Base-by-base conservation (phyloP, 169 alveolate species). In the Theileria orientalis region DNA sequence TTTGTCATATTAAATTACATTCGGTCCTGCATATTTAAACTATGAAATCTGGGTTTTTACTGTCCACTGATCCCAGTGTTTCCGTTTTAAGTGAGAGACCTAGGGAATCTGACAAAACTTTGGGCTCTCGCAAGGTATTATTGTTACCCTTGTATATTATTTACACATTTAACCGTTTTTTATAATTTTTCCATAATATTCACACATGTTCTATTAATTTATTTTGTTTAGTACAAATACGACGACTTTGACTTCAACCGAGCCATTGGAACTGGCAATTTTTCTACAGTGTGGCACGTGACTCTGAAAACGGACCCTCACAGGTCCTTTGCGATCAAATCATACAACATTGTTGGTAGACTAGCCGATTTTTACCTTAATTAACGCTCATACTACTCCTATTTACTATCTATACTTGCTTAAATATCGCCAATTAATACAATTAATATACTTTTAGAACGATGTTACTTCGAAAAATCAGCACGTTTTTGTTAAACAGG, bases 221-320 rank as follows among this genome's bases (percentile, higher is more conserved):
- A 11, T n/a, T 23, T 44, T 52, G 14, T 52, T 61, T 71, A 83
- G 73, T 83, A 84, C 56, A 74, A 82, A 27, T 61, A 72, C 49
- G 94, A 87, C 42, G 92, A 92, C 63, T 92, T 92, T 64, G 88
- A 76, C 40, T 68, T 87, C 51, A 90, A 92, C 49, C 83, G 94
- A 63, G 79, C 70, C 60, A 71, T 92, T 35, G 95, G 95, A 33
- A 51, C 83, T 47, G 95, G 94, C 8, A 92, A 87, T 57, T 87
- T 87, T 59, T 90, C 93, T 25, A 90, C 90, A 35, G 91, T 92
- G 13, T 90, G 92, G 83, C 87, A 85, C 68, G 95, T 89, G 33
- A 84, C 92, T 41, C 87, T 84, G 23, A 86, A 84, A 59, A 74
- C 85, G 52, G 49, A 84, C 14, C 93, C 91, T 23, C 64, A 79